Base-by-base conservation (phyloP, 31 red algal species). In the Odonthalia washingtoniensis region DNA sequence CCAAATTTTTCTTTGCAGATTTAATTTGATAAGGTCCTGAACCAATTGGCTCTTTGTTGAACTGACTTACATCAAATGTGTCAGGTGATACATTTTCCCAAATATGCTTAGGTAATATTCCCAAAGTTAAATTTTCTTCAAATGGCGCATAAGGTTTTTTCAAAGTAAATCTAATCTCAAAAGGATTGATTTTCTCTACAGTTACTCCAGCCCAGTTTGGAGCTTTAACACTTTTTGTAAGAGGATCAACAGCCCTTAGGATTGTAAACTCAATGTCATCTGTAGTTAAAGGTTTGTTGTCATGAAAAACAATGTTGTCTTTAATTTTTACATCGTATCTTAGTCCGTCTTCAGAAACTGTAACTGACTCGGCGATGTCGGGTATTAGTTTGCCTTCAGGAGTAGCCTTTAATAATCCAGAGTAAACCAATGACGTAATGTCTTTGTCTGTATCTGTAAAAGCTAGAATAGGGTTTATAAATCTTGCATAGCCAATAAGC, bases 381-480 rank as follows among this genome's bases (percentile, higher is more conserved):
- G 27, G 27, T 67, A 33, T 35, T 30, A 33, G 6, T 67, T 30
- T 67, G 27, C 64, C 64, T 33, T 67, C 33, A 35, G 33, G 27
- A 67, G 27, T 67, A 33, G 27, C 30, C 30, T 30, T 33, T 67
- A 67, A 67, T 33, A 67, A 35, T 67, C 64, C 64, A 35, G 30
- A 33, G 6, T 33, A 67, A 3, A 67, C 64, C 12, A 67, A 35
- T 5, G 27, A 35, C 4, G 64, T 33, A 33, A 67, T 67, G 64
- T 67, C 64, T 33, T 35, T 30, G 33, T 67, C 64, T 67, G 64
- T 67, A 33, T 67, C 30, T 33, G 64, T 33, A 30, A 67, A 67
- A 33, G 64, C 64, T 35, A 67, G 33, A 67, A 67, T 35, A 67
- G 64, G 64, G 64, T 67, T 67, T 33, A 67, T 35, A 67, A 67